These are phyloP conservation scores for Mycena olivaceomarginata DNA, from an alignment of 768 basidiomycete genomes.

Conservation along the genomic window DNA sequence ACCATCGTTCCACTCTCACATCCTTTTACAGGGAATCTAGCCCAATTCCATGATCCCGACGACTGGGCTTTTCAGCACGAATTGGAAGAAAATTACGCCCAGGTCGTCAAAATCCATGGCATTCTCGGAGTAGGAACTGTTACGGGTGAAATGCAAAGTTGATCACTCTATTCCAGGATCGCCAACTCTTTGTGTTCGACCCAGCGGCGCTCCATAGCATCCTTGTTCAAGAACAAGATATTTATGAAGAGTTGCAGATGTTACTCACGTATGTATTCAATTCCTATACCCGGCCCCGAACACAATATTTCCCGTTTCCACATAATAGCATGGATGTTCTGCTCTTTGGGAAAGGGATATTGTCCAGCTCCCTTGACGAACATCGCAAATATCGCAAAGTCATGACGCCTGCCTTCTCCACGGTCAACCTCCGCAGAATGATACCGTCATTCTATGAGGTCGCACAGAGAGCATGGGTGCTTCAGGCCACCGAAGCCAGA, in stretches of 20 bases:
- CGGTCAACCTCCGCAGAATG: background rate
- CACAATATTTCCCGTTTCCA: no score
- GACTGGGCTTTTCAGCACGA: constrained; percentile 2
- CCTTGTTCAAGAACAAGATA: no score
- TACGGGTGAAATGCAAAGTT: background rate
- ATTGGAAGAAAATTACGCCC: constrained; percentile 4
- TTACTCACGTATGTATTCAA: no score
- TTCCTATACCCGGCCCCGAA: no score
- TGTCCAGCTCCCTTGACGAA: background rate
- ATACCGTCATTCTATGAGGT: constrained; percentile 13
- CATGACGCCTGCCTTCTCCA: constrained; percentile 18
- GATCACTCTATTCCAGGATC: no score
- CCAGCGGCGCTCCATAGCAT: no score
- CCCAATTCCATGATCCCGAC: constrained; percentile 11
- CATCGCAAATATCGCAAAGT: constrained; percentile 29
- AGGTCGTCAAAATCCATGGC: constrained; percentile 13
- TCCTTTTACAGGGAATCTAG: background rate
- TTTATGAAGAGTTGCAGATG: no score
- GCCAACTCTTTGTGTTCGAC: no score
- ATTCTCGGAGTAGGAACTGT: background rate
- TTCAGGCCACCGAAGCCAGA: no score
- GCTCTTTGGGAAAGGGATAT: no score
- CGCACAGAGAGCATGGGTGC: background rate
- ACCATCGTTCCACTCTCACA: no score
- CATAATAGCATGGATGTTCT: no score